A percentile compares a stretch with the other conserved stretches of the same genome.
phyloP scores from a whole-genome alignment of 2,329 filamentous ascomycete genomes.

The Hymenoscyphus occultus region DNA sequence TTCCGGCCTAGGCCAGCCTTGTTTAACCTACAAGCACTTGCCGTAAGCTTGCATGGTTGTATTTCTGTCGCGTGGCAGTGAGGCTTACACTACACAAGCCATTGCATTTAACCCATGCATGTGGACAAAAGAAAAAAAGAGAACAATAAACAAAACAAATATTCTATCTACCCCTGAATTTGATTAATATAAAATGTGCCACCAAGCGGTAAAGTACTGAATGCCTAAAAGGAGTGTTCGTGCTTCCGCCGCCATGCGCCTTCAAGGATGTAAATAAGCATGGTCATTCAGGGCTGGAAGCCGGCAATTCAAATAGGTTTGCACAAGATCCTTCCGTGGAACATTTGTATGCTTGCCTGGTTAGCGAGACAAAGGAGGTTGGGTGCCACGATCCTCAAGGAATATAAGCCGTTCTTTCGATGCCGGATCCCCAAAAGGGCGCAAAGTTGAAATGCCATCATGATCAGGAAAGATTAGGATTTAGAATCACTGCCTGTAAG shows the following conservation, averaged over 20 bases:
- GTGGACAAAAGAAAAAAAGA: neutral
- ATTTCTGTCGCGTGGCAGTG: neutral
- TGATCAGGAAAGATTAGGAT: neutral
- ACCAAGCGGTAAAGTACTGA: neutral
- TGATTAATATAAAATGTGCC: neutral
- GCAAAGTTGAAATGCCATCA: neutral
- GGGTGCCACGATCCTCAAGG: neutral
- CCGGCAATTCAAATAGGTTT: neutral
- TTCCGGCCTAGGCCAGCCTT: neutral
- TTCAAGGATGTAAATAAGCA: neutral
- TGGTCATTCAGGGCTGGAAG: neutral
- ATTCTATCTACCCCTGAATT: neutral
- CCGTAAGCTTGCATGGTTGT: neutral
- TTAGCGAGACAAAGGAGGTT: conserved; percentile 1
- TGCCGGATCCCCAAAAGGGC: neutral
- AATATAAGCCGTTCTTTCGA: neutral
- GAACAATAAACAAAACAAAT: neutral
- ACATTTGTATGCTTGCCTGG: neutral
- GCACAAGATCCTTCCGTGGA: neutral
- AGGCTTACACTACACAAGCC: neutral
- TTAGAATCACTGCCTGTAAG: neutral
- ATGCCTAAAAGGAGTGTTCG: neutral
- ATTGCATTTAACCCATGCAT: neutral
- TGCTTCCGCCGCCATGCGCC: neutral
- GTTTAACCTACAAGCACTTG: neutral